phyloP scores from a whole-genome alignment of 78 protist species.

The Tieghemostelium lacteum region DNA sequence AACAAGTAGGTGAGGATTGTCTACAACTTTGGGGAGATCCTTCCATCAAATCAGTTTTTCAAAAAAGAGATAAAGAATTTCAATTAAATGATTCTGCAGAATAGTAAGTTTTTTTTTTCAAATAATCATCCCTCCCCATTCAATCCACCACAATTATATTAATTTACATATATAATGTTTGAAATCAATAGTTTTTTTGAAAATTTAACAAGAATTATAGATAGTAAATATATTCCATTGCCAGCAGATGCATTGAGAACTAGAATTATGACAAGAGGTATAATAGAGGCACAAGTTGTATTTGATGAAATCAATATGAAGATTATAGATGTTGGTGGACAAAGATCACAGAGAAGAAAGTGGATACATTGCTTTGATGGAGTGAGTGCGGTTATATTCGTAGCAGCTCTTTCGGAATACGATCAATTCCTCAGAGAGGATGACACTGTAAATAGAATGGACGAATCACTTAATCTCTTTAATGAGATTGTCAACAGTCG shows the following conservation, averaged over 20 bases:
- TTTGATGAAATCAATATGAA: conserved; percentile 74
- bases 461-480: conserved; percentile 91
- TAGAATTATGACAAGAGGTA: conserved; percentile 95
- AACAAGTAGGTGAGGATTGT: conserved; percentile 31
- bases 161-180: neutral
- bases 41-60: conserved; percentile 37
- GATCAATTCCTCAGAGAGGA: conserved; percentile 85
- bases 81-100: conserved; percentile 83
- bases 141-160: neutral
- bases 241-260: conserved; percentile 92
- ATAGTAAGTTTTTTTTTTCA: conserved; percentile 71
- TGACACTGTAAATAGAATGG: conserved; percentile 83
- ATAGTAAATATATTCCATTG: conserved; percentile 87
- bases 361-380: conserved; percentile 97
- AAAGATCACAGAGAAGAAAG: conserved; percentile 94
- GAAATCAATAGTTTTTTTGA: conserved; percentile 84
- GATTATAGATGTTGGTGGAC: conserved; percentile 97
- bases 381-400: conserved; percentile 93
- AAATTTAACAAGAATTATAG: conserved; percentile 70
- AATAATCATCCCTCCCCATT: neutral
- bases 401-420: conserved; percentile 88
- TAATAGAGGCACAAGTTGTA: conserved; percentile 85
- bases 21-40: conserved; percentile 57
- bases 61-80: conserved; percentile 75
- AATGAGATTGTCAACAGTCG: conserved; percentile 90